Evolutionary conservation across 2,329 filamentous ascomycete species (phyloP), one percentile per base, ranked within the genome.

Genomic region (Cladosporium cucumerinum): DNA sequence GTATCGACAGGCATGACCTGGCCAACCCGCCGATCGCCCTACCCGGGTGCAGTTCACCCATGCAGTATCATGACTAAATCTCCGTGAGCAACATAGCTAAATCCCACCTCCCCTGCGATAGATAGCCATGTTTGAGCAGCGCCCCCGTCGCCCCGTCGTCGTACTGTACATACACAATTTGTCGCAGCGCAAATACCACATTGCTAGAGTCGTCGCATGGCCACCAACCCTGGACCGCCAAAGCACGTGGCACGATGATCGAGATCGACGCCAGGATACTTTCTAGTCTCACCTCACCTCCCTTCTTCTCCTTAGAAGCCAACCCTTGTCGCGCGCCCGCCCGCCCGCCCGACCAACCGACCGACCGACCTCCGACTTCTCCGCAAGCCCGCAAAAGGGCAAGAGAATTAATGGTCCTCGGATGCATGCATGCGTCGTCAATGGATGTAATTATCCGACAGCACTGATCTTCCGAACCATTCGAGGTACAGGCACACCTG

Each of bases 1-100:
- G 21, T 36, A 57, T 34, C 30, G 43, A 61, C 59, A 61, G 32
- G 59, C 59, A 54, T 61, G 18, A 52, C 59, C 59, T 48, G 32
- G 59, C 59, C 59, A 36, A 48, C 39, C 25, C 23, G 48, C 46
- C 28, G 59, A 52, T 61, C 59, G 21, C 57, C 36, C 51, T 54
- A 43, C 36, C 36, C 36, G 36, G 5, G 5, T 6, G 36, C 10
- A 14, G 39, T 46, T 46, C 39, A 46, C 39, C 39, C 39, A 46
- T 46, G 39, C 39, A 11, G 39, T 16, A 46, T 18, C 39, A 46
- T 46, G 39, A 46, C 39, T 46, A 46, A 46, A 46, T 21, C n/a
- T 46, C n/a, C 39, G 39, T 46, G 39, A 21, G 39, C 39, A 46
- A 21, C 23, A 46, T 46, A 46, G 39, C 39, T 21, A 21, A 46